Base-by-base conservation (phyloP, 441 rosid species). In the Jatropha multifida region DNA sequence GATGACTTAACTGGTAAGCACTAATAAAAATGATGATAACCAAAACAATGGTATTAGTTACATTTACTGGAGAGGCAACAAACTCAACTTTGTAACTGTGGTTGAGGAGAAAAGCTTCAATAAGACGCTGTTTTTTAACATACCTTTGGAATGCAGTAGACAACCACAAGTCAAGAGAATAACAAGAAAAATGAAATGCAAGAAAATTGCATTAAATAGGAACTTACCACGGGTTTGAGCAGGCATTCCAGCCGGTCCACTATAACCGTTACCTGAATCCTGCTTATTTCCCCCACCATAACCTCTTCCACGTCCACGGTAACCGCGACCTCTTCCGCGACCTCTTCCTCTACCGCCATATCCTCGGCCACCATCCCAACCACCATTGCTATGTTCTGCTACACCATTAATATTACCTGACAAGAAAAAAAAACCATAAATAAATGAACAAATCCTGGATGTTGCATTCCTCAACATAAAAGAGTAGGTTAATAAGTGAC, bases 291-390 rank as follows among this genome's bases (percentile, higher is more conserved):
- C 79, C 55, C 77, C 74, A 52, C 76, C 79, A 59, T 72, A 72
- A 0, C 80, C 78, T 73, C 82, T 80, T 73, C 82, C 82, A 69
- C 75, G 77, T 14, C 79, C 86, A 73, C 77, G 77, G 27, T 62
- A 73, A 75, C 77, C 65, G 13, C 80, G 67, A 64, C 83, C 85
- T 55, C 82, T 66, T 20, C 83, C 74, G 42, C 87, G 84, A 62
- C 87, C 89, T 69, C 86, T 74, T 41, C 93, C 93, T 46, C 87
- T 80, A 62, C 77, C 20, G 38, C 71, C 78, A 74, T 69, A 77
- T 3, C 75, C 73, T 32, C 61, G 70, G 6, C 69, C 83, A 69
- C 69, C 78, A 46, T 64, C 81, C 75, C 67, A 55, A 58, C 74
- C 79, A 32, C 82, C 82, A 62, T 81, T 76, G 65, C 58, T 68